phyloP scores from a whole-genome alignment of 2,329 filamentous ascomycete species.

The Exophiala mesophila region DNA sequence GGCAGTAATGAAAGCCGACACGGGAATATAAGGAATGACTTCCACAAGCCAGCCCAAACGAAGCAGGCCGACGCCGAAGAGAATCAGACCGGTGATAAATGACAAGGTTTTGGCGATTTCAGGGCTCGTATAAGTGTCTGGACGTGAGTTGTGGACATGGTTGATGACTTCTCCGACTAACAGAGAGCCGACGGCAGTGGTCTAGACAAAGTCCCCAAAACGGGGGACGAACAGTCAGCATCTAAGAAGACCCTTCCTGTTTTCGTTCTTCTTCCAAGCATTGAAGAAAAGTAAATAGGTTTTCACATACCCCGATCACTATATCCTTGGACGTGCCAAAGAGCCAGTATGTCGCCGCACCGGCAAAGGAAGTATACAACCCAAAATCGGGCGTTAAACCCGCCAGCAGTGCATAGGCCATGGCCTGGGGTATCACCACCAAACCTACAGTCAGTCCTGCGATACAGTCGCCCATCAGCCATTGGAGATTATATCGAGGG shows the following conservation, averaged over 20 bases:
- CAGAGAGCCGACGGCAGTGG: slow-evolving; percentile 90
- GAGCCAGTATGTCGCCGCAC: slow-evolving; percentile 89
- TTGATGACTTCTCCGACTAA: slow-evolving; percentile 76
- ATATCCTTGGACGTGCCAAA: slow-evolving; percentile 98
- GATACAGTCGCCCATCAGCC: slow-evolving; percentile 42
- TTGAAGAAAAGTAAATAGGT: not conserved
- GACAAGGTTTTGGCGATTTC: slow-evolving; percentile 72
- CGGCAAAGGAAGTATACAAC: slow-evolving; percentile 91
- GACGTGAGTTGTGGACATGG: slow-evolving; percentile 53
- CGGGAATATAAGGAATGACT: slow-evolving; percentile 79
- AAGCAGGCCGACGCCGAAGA: slow-evolving; percentile 70
- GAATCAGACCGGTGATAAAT: slow-evolving; percentile 70
- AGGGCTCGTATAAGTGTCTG: slow-evolving; percentile 50
- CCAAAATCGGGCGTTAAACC: slow-evolving; percentile 73
- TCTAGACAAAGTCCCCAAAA: slow-evolving; percentile 13
- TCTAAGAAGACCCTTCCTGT: not conserved
- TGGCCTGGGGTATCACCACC: slow-evolving; percentile 85
- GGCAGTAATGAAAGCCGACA: slow-evolving; percentile 93
- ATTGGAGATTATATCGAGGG: slow-evolving; percentile 46
- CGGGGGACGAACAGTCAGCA: not conserved
- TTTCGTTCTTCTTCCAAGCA: not conserved
- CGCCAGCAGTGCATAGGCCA: slow-evolving; percentile 86
- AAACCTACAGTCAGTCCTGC: slow-evolving; percentile 62
- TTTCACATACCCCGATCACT: slow-evolving; percentile 70
- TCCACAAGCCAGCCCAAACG: slow-evolving; percentile 87